Evolutionary conservation across 2,329 filamentous ascomycete genomes (phyloP).

Genomic region (Paraconiothyrium sp.): DNA sequence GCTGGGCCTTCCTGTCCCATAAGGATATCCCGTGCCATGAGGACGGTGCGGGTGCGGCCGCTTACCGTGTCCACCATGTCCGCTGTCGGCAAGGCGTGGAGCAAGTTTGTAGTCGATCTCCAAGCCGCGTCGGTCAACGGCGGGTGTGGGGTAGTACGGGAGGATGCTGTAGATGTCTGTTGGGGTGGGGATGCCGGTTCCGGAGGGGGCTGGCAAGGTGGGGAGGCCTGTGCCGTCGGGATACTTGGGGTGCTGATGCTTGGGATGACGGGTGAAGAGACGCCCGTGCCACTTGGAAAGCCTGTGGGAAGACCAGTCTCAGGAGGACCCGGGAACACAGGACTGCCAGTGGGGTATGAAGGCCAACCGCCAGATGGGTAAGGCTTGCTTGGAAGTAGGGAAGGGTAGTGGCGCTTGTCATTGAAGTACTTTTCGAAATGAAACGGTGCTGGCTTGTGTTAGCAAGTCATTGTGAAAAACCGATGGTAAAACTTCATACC

Average conservation of each 20-base stretch:
- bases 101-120: conserved; percentile 22
- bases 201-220: neutral
- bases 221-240: neutral
- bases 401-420: neutral
- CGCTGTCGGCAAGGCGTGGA: neutral
- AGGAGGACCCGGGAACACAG: neutral
- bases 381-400: neutral
- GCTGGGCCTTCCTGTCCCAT: neutral
- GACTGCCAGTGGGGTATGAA: neutral
- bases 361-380: conserved; percentile 2
- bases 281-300: conserved; percentile 5
- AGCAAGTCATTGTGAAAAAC: conserved; percentile 6
- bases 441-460: conserved; percentile 20
- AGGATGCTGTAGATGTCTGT: neutral
- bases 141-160: neutral
- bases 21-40: conserved; percentile 1
- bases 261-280: neutral
- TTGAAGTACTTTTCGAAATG: neutral
- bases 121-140: conserved; percentile 7
- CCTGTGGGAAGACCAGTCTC: neutral
- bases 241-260: neutral
- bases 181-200: neutral
- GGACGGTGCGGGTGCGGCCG: neutral
- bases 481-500: conserved; percentile 16
- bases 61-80: neutral